Evolutionary conservation across 345 rosid genomes (phyloP), one percentile per base, ranked within the genome.

Genomic region (Excoecaria cochinchinensis): DNA sequence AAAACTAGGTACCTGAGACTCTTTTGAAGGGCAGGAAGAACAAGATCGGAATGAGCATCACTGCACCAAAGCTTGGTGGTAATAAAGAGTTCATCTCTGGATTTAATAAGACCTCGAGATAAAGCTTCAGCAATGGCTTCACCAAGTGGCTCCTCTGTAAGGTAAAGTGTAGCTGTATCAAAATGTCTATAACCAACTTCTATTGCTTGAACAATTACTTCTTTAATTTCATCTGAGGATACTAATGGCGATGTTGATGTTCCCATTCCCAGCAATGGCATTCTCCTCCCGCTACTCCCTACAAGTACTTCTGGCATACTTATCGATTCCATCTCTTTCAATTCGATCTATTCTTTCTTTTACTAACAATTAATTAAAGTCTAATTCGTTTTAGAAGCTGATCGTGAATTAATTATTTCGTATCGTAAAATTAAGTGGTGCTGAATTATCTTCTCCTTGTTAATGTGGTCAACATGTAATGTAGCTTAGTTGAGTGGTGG

Each of bases 61-160:
- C 81, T 74, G 81, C 88, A 88, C 89, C 89, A 84, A 3, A 90
- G 84, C 86, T 90, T 88, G 60, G 90, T 81, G 55, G 86, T 87
- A 78, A 90, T 75, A 71, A 88, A 90, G 57, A 90, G 83, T 38
- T 90, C 91, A 3, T 86, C 89, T 51, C 90, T 61, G 8, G 85
- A 83, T 44, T 75, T 73, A 68, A 88, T 80, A 6, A 90, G 8
- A 38, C 85, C 85, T 16, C 67, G 83, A 68, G 82, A 63, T 8
- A 88, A 50, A 0, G 91, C 89, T 69, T 90, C 88, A 1, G 73
- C 65, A 15, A 83, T 71, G 51, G 86, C 86, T 75, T 80, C 79
- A 4, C 86, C 86, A 0, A 83, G 73, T 6, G 79, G 81, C 58
- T 83, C 63, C 79, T 83, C 86, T 0, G 84, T 77, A 8, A 57